Conservation (phyloP, 176 grass and related monocot species). For the Ensete glaucum region DNA sequence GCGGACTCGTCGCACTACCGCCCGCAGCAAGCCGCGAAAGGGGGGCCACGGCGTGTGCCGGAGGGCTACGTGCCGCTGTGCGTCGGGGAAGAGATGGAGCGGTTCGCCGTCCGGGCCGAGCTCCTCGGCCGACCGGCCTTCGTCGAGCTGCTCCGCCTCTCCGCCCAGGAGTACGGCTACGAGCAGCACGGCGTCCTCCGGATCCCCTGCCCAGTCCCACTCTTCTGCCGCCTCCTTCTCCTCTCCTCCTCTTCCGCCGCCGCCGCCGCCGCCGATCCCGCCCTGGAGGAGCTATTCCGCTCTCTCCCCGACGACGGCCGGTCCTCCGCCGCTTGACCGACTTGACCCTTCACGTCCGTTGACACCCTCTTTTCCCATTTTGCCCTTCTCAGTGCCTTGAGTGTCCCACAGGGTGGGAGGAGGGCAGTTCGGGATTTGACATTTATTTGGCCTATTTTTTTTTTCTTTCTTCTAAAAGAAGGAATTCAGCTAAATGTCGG, state of each 20-base stretch:
- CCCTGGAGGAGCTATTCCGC: slow-evolving; percentile 13
- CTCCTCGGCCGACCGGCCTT: slow-evolving; percentile 14
- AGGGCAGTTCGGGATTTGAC: background rate
- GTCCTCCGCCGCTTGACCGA: background rate
- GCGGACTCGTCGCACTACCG: slow-evolving; percentile 15
- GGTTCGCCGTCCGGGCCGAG: slow-evolving; percentile 20
- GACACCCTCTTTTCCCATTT: background rate
- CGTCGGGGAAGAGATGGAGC: slow-evolving; percentile 24
- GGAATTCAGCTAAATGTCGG: background rate
- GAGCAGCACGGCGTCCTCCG: slow-evolving; percentile 17
- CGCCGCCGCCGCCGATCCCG: background rate
- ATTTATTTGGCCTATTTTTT: background rate
- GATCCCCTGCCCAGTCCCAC: slow-evolving; percentile 8
- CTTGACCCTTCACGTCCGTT: background rate
- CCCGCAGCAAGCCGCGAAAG: background rate
- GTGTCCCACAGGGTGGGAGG: background rate
- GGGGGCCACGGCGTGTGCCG: background rate
- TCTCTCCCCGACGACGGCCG: background rate
- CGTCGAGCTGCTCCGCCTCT: slow-evolving; percentile 15
- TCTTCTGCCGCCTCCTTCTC: slow-evolving; percentile 17
- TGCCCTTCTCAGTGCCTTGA: background rate
- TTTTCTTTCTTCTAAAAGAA: background rate
- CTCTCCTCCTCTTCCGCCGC: background rate
- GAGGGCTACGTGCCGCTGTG: slow-evolving; percentile 15
- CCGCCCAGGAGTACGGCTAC: slow-evolving; percentile 24